phyloP scores from a whole-genome alignment of 2,329 filamentous ascomycete genomes.

The Calonectria pseudoreteaudii region DNA sequence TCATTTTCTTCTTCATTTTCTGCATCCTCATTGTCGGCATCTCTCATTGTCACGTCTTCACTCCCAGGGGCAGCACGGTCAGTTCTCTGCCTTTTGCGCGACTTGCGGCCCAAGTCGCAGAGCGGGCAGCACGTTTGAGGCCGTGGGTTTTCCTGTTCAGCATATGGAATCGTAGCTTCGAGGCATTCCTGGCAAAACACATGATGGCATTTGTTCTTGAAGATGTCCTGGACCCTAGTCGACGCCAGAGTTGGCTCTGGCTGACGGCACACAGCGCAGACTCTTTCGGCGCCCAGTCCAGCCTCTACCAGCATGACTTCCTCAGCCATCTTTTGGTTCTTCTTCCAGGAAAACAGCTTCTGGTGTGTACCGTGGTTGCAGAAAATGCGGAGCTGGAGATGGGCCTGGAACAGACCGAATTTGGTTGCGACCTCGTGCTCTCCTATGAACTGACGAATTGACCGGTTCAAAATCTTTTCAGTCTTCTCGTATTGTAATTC shows the following conservation, averaged over 20 bases:
- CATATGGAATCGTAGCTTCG: slow-evolving; percentile 30
- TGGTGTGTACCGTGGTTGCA: slow-evolving; percentile 65
- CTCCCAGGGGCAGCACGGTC: background rate
- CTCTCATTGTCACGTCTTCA: background rate
- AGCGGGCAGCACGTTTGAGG: background rate
- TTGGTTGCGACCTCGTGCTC: slow-evolving; percentile 49
- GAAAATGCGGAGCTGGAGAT: slow-evolving; percentile 59
- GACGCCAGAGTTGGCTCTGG: slow-evolving; percentile 46
- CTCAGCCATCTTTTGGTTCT: slow-evolving; percentile 40
- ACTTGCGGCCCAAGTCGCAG: background rate
- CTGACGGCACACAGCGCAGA: slow-evolving; percentile 48
- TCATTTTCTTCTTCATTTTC: slow-evolving; percentile 30
- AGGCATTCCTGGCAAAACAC: slow-evolving; percentile 48
- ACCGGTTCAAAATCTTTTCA: slow-evolving; percentile 50
- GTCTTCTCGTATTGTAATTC: slow-evolving; percentile 52
- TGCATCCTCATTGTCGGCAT: slow-evolving; percentile 19
- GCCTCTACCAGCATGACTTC: slow-evolving; percentile 39
- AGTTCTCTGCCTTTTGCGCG: background rate
- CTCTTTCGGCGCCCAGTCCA: slow-evolving; percentile 39
- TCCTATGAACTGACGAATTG: slow-evolving; percentile 51
- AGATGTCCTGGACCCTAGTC: slow-evolving; percentile 29
- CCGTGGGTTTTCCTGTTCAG: background rate
- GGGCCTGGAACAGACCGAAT: slow-evolving; percentile 59
- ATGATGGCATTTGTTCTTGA: slow-evolving; percentile 44
- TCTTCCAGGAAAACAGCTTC: slow-evolving; percentile 56